Evolutionary conservation across 768 basidiomycete genomes (phyloP), one percentile per base, ranked within the genome.

Genomic region (Mycena rebaudengoi): DNA sequence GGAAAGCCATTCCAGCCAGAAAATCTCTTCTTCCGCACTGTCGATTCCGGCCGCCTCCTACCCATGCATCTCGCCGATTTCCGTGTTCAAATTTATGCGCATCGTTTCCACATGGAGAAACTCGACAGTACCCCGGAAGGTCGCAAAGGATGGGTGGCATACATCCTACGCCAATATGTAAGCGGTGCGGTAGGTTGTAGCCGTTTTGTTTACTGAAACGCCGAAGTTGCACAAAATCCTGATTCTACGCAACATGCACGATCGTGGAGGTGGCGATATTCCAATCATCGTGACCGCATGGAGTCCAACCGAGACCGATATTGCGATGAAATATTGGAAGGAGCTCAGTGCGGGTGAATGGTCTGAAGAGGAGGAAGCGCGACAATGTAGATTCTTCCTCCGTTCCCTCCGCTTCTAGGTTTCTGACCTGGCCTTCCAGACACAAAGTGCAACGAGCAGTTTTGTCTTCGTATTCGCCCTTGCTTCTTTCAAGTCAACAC

Each of bases 171-270:
- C 28, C 32, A 25, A 32, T 18, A 25, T 35, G 26, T 16, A 13
- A 23, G 20, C 28, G 40, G n/a, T n/a, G n/a, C n/a, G n/a, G n/a
- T n/a, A n/a, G 16, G 33, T 25, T 16, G n/a, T 23, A 45, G 18
- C 14, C 16, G 23, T 28, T 18, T 21, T 28, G 21, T 7, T 44
- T 14, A 14, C 28, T 39, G 30, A n/a, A n/a, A n/a, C 32, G 28
- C 23, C 16, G 8, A 46, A 75, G 71, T 59, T 71, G 41, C 69
- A 73, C 51, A 63, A 70, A 4, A 33, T 74, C 6, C 62, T 71
- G 12, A 43, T 75, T 28, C 64, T 75, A 25, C 67, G 74, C 3
- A 73, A 73, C 30, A 75, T 74, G 71, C 74, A 72, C 40, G 74
- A 75, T 58, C 56, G 55, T 18, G 73, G 70, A 12, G 70, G 73